Evolutionary conservation across 805 yeast genomes (phyloP), one percentile per base, ranked within the genome.

Genomic region (Lipomyces oligophaga): DNA sequence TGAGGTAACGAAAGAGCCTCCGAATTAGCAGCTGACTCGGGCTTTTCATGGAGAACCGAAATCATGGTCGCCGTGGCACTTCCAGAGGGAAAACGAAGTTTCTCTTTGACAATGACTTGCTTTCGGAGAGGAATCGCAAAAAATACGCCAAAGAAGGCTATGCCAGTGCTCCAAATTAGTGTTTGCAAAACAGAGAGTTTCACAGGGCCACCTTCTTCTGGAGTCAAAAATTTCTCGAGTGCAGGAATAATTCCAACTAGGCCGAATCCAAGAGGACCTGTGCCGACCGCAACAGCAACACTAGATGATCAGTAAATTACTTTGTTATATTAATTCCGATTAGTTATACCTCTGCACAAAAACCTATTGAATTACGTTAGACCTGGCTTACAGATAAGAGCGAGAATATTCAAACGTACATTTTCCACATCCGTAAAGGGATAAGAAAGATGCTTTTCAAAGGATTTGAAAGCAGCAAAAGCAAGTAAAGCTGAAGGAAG

Each of bases 171-270:
- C 97, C 97, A 93, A 2, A 83, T 62, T 20, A 86, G 66, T 43
- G 90, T 66, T 52, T 88, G 82, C 38, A 61, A 58, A 3, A 78
- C 49, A 1, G 71, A 59, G 37, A 80, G 70, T 2, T 52, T 48
- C 5, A 69, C 55, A 1, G 65, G 56, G 13, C 70, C 96, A 30
- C 83, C 78, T 63, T 90, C 98, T 30, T 81, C 87, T 0, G 72
- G 67, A 1, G 86, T 80, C 52, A 90, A 67, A 55, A 90, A 82
- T 67, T 88, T 86, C 61, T 90, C 97, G 43, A 90, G 82, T 1
- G 98, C 97, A 0, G 98, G 98, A 1, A 93, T 76, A 3, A 94
- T 89, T 1, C 98, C 98, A 18, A 90, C 94, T 54, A 90, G 78
- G 0, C 97, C 97, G 66, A 84, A 90, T 0, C 96, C 94, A 52